Evolutionary conservation across 306 rosid genomes (phyloP), one percentile per base, ranked within the genome.

Genomic region (Vicia faba): DNA sequence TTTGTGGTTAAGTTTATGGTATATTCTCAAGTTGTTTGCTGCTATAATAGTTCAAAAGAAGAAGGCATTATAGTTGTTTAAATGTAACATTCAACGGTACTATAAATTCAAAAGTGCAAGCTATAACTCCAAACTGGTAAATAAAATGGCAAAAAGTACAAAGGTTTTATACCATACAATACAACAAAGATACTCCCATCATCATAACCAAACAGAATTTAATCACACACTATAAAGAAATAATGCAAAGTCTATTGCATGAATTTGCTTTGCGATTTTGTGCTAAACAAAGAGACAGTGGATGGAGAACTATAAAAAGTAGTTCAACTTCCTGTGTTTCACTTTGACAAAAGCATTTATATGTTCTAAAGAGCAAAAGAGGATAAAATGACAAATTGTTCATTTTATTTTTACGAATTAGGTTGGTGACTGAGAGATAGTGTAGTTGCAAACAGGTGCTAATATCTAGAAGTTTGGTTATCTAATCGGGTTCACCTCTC

Each of bases 131-230:
- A 58, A 58, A 58, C 23, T 31, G 4, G 11, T 26, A 55, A 26
- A 1, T 31, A 58, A 14, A 33, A 7, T 31, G 1, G 16, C 2
- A 8, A 9, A n/a, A 33, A 9, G 36, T 28, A 55, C 5, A 54
- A 11, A 55, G n/a, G 3, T 8, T 58, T 58, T 25, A 58, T 14
- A 33, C 8, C 64, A 35, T n/a, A 58, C 64, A 58, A 58, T 35
- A 14, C 2, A 28, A 12, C 10, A 56, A 26, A 56, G 5, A 7
- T 1, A 28, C 11, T 13, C 29, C 20, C 2, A 15, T 33, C 16
- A 58, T 25, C 15, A 31, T 31, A 29, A 58, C 45, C n/a, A 4
- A 14, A 1, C 19, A 60, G 2, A 60, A 18, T 15, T 35, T 12
- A 11, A 15, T 16, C 9, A 15, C 46, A 35, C 46, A 16, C 46